These are phyloP conservation scores for Clavispora asparagi DNA, from an alignment of 805 yeast species.

Conservation along the genomic window DNA sequence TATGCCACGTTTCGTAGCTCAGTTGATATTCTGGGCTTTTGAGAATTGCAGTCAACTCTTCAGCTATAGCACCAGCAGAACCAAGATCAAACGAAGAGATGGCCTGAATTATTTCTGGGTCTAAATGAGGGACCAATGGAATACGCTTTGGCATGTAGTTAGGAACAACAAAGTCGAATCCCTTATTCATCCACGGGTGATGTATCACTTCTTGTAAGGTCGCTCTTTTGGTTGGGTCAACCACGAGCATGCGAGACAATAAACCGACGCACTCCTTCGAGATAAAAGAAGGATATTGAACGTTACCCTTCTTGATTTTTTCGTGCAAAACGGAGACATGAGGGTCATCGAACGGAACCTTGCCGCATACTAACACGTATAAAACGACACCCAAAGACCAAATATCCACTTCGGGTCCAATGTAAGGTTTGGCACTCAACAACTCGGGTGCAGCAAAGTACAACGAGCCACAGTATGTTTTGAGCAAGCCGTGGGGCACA, in stretches of 20 bases:
- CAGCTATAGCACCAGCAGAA: constrained; percentile 50
- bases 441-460: constrained; percentile 99
- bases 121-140: constrained; percentile 70
- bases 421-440: constrained; percentile 84
- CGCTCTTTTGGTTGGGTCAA: constrained; percentile 80
- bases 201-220: constrained; percentile 67
- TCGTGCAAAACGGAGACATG: constrained; percentile 88
- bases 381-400: constrained; percentile 98
- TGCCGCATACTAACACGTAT: constrained; percentile 93
- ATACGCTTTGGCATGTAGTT: constrained; percentile 71
- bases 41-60: constrained; percentile 53
- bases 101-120: constrained; percentile 60
- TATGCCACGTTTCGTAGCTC: constrained; percentile 61
- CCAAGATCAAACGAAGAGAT: constrained; percentile 81
- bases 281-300: constrained; percentile 82
- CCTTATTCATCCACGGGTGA: constrained; percentile 95
- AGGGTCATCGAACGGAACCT: constrained; percentile 96
- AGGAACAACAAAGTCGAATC: constrained; percentile 69
- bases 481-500: constrained; percentile 63
- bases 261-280: constrained; percentile 77
- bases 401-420: constrained; percentile 96
- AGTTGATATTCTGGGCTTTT: constrained; percentile 60
- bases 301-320: constrained; percentile 86
- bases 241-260: constrained; percentile 85
- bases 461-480: constrained; percentile 94